These are phyloP conservation scores for Rhexocercosporidium sp. DNA, from an alignment of 2,329 filamentous ascomycete species.

Conservation along the genomic window DNA sequence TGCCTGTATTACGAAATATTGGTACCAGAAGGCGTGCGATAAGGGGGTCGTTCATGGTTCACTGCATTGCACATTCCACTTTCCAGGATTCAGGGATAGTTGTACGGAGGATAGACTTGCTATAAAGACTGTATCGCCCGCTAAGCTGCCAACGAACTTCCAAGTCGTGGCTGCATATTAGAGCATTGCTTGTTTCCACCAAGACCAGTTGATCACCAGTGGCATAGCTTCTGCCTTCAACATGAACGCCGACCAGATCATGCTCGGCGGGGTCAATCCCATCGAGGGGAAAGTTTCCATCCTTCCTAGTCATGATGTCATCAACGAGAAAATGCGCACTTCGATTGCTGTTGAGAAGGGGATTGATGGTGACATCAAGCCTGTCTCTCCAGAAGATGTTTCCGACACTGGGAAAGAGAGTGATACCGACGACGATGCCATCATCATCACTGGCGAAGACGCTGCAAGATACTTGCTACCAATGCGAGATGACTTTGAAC, in stretches of 20 bases:
- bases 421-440: conserved; percentile 45
- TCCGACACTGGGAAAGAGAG: conserved; percentile 41
- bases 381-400: conserved; percentile 24
- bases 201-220: neutral
- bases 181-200: neutral
- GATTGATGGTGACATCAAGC: conserved; percentile 34
- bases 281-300: conserved; percentile 41
- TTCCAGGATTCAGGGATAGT: neutral
- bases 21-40: neutral
- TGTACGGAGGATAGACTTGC: neutral
- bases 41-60: neutral
- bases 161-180: neutral
- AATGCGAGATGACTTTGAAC: conserved; percentile 58
- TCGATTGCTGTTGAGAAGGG: conserved; percentile 17
- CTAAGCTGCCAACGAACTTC: neutral
- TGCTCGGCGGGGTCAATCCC: conserved; percentile 39
- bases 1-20: neutral
- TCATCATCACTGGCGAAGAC: conserved; percentile 59
- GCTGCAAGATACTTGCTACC: conserved; percentile 55
- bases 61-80: neutral
- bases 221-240: neutral
- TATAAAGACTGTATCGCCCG: neutral
- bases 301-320: conserved; percentile 39
- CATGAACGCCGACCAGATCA: conserved; percentile 21
- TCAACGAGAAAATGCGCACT: conserved; percentile 42